Conservation (phyloP, 73 alveolate genomes). For the Paramecium primaurelia region DNA sequence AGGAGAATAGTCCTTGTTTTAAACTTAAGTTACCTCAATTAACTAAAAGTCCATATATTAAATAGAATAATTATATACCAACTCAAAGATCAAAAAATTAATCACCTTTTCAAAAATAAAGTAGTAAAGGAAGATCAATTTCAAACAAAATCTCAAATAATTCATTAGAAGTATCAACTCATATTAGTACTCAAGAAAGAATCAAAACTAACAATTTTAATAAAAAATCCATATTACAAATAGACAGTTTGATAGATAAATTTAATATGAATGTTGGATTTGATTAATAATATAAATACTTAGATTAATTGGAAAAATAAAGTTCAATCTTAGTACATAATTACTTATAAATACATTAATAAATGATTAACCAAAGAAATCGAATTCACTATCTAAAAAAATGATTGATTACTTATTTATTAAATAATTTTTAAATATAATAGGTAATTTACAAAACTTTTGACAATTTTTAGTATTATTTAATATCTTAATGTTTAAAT, state of each 20-base stretch:
- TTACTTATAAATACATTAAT: background rate
- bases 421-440: background rate
- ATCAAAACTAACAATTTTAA: background rate
- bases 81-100: background rate
- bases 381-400: background rate
- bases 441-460: background rate
- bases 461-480: background rate
- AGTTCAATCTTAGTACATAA: background rate
- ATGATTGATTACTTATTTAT: background rate
- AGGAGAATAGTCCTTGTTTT: background rate
- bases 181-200: background rate
- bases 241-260: background rate
- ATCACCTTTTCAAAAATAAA: background rate
- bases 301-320: conserved; percentile 1
- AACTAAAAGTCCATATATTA: background rate
- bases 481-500: background rate
- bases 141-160: conserved; percentile 8
- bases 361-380: background rate
- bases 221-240: background rate
- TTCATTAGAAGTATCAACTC: background rate
- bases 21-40: background rate
- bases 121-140: conserved; percentile 20
- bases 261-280: background rate
- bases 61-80: background rate
- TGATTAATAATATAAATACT: background rate